These are phyloP conservation scores for Ehretia macrophylla DNA, from an alignment of 257 asterid species.

Conservation along the genomic window DNA sequence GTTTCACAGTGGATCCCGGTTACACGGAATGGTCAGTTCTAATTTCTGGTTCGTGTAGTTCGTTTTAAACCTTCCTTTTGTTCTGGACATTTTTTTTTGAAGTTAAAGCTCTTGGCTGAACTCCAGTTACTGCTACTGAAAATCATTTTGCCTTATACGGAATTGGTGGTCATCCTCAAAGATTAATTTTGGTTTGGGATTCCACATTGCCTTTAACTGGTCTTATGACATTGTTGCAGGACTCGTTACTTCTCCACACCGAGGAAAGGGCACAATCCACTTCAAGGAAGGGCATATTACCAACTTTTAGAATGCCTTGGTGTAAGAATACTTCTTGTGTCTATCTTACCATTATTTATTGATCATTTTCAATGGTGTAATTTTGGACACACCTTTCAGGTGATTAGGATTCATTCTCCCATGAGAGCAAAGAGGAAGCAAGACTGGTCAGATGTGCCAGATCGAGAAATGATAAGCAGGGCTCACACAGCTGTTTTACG, in stretches of 20 bases:
- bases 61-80: conserved; percentile 1
- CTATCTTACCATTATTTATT: conserved; percentile 6
- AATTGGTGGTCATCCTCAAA: background rate
- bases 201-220: conserved; percentile 35
- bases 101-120: background rate
- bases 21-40: conserved; percentile 87
- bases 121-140: background rate
- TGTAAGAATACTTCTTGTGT: conserved; percentile 39
- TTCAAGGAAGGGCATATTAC: conserved; percentile 98
- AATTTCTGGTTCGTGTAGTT: background rate
- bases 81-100: background rate
- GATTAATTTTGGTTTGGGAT: background rate
- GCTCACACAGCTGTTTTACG: conserved; percentile 83
- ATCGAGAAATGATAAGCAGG: conserved; percentile 60
- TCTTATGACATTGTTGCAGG: conserved; percentile 66
- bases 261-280: conserved; percentile 98
- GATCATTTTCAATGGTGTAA: background rate
- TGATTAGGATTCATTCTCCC: conserved; percentile 96
- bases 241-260: conserved; percentile 94
- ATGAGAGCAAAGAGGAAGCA: conserved; percentile 86
- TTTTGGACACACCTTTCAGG: conserved; percentile 64
- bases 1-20: conserved; percentile 99
- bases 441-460: conserved; percentile 90
- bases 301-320: conserved; percentile 99
- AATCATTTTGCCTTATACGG: background rate